Percentiles rank a stretch among this genome's conserved stretches.
These are phyloP conservation scores for Mortierella sp. DNA, from an alignment of 371 early-diverging fungal genomes.

Conservation along the genomic window DNA sequence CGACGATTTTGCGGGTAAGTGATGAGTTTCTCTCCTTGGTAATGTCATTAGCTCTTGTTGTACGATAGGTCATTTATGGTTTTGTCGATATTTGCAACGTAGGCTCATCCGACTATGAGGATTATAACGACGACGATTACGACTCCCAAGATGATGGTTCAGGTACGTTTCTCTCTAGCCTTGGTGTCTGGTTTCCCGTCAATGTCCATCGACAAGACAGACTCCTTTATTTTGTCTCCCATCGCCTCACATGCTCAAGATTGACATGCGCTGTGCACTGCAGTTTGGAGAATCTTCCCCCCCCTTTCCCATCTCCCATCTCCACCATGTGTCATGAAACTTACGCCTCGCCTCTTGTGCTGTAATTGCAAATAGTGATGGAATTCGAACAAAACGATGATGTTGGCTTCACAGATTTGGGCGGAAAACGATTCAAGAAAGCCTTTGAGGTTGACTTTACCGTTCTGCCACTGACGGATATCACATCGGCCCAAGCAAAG, in stretches of 20 bases:
- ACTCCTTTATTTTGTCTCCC: too few species aligned
- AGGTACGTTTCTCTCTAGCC: conserved; percentile 26
- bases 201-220: too few species aligned
- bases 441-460: conserved; percentile 78
- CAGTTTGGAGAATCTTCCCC: too few species aligned
- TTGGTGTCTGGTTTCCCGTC: too few species aligned
- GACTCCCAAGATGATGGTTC: conserved; percentile 28
- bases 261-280: too few species aligned
- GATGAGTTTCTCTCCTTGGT: too few species aligned
- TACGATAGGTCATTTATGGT: not conserved
- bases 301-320: not conserved
- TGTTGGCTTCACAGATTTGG: conserved; percentile 32
- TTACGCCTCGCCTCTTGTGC: too few species aligned
- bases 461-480: conserved; percentile 63
- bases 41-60: not conserved
- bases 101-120: conserved; percentile 40
- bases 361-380: not conserved
- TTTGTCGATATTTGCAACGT: not conserved
- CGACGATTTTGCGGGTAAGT: conserved; percentile 31
- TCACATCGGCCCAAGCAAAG: conserved; percentile 57
- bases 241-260: too few species aligned
- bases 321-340: not conserved
- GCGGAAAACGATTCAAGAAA: conserved; percentile 58
- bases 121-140: conserved; percentile 16
- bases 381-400: conserved; percentile 9